Conservation (phyloP, 176 grass and related monocot species). For the Avena insularis region DNA sequence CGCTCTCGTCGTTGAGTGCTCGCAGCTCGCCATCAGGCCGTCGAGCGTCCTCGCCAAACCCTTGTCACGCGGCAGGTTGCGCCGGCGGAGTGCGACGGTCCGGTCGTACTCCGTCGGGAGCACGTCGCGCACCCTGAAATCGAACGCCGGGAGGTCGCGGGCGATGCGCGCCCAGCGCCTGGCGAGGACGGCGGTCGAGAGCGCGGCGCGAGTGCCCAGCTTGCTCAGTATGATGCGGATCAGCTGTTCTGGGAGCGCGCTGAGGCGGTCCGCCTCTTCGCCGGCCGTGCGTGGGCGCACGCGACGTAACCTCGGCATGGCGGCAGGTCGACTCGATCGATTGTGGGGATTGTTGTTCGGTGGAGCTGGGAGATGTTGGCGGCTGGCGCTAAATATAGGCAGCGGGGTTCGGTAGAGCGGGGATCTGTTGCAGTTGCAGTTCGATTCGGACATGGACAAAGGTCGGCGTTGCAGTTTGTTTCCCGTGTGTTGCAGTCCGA, state of each 20-base stretch:
- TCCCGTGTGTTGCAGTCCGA: too few species aligned
- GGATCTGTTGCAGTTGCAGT: background rate
- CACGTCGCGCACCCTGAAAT: background rate
- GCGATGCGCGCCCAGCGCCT: background rate
- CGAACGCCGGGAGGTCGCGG: background rate
- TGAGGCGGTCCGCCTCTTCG: conserved; percentile 5
- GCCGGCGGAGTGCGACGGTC: background rate
- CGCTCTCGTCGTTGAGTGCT: background rate
- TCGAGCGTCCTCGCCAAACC: background rate
- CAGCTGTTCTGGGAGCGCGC: background rate
- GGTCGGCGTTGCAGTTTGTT: too few species aligned
- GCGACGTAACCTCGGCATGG: conserved; percentile 15
- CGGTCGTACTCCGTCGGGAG: background rate
- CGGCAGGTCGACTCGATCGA: background rate
- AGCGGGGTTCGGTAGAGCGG: background rate
- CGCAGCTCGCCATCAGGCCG: background rate
- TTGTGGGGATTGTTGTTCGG: background rate
- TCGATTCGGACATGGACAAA: background rate
- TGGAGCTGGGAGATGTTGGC: background rate
- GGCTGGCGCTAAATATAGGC: background rate
- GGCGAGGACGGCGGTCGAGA: background rate
- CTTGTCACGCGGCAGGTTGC: background rate
- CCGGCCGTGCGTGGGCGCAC: background rate
- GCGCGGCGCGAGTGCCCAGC: background rate
- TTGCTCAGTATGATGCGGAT: background rate